These are phyloP conservation scores for Cardamine resedifolia DNA, from an alignment of 345 rosid genomes.

Conservation along the genomic window DNA sequence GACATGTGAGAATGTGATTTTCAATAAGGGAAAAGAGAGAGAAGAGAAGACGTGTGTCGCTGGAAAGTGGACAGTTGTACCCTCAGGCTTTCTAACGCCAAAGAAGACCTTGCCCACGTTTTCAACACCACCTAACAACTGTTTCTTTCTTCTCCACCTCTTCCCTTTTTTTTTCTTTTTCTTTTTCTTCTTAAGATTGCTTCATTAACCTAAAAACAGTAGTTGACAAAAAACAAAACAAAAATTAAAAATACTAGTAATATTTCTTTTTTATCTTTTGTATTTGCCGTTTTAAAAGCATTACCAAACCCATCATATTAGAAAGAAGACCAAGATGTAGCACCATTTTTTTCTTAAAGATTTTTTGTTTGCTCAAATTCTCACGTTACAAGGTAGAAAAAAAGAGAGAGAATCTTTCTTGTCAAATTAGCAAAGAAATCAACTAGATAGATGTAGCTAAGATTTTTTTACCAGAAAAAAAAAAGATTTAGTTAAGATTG, in stretches of 20 bases:
- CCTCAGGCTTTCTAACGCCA: conserved; percentile 12
- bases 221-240: neutral
- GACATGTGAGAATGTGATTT: neutral
- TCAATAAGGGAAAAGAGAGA: neutral
- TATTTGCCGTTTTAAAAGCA: neutral
- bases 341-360: neutral
- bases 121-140: conserved; percentile 38
- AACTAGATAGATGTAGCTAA: neutral
- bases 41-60: conserved; percentile 28
- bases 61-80: conserved; percentile 25
- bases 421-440: neutral
- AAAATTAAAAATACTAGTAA: too few species aligned
- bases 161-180: conserved; percentile 21
- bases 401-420: neutral
- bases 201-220: neutral
- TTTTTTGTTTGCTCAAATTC: neutral
- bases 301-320: neutral
- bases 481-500: neutral
- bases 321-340: neutral
- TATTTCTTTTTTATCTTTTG: too few species aligned
- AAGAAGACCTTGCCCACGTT: conserved; percentile 35
- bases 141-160: conserved; percentile 33
- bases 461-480: neutral
- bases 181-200: neutral
- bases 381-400: neutral